Evolutionary conservation across 768 basidiomycete genomes (phyloP), one percentile per base, ranked within the genome.

Genomic region (Cystofilobasidium ferigula): DNA sequence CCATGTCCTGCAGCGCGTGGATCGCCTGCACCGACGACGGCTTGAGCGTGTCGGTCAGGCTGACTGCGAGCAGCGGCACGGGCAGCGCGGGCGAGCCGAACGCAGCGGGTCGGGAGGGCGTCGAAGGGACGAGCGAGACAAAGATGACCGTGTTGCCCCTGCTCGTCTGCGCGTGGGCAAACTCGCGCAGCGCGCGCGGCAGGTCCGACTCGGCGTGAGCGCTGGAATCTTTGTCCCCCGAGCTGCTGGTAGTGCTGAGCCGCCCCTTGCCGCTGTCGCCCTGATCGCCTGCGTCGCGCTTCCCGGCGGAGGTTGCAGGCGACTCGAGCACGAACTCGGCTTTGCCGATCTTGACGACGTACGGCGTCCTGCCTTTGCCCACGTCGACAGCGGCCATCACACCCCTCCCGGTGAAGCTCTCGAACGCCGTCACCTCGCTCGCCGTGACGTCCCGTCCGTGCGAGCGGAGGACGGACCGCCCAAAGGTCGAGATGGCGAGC

Each of bases 331-430:
- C 79, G 73, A 90, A 95, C 57, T 79, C 78, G 0, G 83, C 80
- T 71, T 84, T 90, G 60, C 94, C 94, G 40, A 98, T 80, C 34
- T 69, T 58, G 79, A 82, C 65, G 78, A 79, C 63, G 16, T 69
- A 58, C 64, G 73, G 71, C 45, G 45, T 47, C 45, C 24, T 47
- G n/a, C 45, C n/a, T 20, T 13, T 13, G 24, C 69, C 57, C 3
- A 67, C 72, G 22, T 69, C 43, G 45, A 94, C 78, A 12, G 80
- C 73, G 28, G 93, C 87, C 69, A 82, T 85, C 58, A 97, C 85
- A 59, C 95, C 95, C 61, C 86, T 84, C 7, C 95, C 95, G 2
- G 94, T 88, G 38, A 87, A 78, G 67, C 89, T 88, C 76, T 92
- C 89, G 74, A 99, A 99, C 7, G 81, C 77, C 51, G 84, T 80